Evolutionary conservation across 2,329 filamentous ascomycete species (phyloP).

Genomic region (Fusarium sp.): DNA sequence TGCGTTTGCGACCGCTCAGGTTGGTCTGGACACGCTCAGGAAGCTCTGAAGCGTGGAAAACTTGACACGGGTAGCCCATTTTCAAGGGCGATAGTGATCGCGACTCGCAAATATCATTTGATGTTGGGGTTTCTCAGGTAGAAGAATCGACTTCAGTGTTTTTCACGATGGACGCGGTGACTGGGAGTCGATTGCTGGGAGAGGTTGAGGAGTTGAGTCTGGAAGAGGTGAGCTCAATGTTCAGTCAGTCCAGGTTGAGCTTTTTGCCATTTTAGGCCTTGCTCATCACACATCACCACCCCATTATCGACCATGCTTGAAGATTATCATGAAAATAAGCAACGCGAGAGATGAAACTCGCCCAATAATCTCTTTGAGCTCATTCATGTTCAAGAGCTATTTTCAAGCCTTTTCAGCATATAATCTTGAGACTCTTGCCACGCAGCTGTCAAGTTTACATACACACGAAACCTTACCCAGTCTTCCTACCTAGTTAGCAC

Average conservation of each 20-base stretch:
- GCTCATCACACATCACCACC: conserved; percentile 19
- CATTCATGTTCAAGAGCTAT: background rate
- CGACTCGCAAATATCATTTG: background rate
- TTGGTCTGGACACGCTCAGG: conserved; percentile 61
- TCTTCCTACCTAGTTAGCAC: background rate
- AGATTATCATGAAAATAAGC: background rate
- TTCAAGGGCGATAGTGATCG: conserved; percentile 5
- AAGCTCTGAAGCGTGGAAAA: conserved; percentile 65
- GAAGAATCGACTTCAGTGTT: background rate
- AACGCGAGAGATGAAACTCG: background rate
- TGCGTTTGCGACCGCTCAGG: conserved; percentile 63
- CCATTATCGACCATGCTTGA: conserved; percentile 15
- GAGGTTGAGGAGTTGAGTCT: conserved; percentile 68
- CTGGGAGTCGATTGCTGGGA: conserved; percentile 62
- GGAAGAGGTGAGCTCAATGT: conserved; percentile 64
- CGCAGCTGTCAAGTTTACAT: background rate
- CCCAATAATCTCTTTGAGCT: background rate
- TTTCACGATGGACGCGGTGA: conserved; percentile 52
- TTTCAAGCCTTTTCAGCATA: background rate
- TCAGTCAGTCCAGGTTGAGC: conserved; percentile 13
- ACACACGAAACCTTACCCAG: background rate
- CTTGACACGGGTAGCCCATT: conserved; percentile 70
- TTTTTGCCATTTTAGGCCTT: conserved; percentile 17
- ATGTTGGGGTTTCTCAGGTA: background rate
- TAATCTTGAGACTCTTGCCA: background rate